Base-by-base conservation (phyloP, 139 green algal genomes). In the Coelastrella sp. region DNA sequence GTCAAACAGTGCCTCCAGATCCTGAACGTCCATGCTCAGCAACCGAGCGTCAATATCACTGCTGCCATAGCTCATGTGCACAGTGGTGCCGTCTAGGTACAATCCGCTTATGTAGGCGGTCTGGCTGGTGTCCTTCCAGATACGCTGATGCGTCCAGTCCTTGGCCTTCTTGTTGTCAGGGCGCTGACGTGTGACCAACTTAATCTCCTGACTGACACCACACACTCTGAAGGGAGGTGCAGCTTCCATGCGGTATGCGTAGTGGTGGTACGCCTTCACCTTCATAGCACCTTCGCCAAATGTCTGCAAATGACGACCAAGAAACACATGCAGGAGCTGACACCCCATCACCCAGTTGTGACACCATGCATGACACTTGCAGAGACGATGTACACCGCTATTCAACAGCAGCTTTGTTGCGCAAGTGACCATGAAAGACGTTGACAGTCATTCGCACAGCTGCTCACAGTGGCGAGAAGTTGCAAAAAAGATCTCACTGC, bases 61-160 rank as follows among this genome's bases (percentile, higher is more conserved):
- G 27, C 48, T 75, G 53, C 82, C 82, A 34, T 87, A 87, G 32
- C 53, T 77, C 38, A 87, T 72, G 9, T 74, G 77, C 59, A 84
- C 37, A 4, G 37, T 84, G 23, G 23, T 62, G 72, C 13, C 34
- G 25, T 34, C 37, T 45, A 23, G 45, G 40, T 59, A 75, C 8
- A 87, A 37, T 6, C 82, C 82, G n/a, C n/a, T 67, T 27, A 82
- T 69, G 40, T 83, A 87, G 23, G 82, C 82, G 1, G 82, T 87
- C 40, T 87, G 82, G 37, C 69, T 83, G 17, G 82, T 87, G 82
- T 87, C 82, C 41, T 87, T 87, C 82, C 82, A 87, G 59, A 87
- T 87, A 3, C 82, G 69, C 40, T 87, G 82, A 57, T 87, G 82
- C 4, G 82, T 87, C 82, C 82, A 87, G 40, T 60, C 71, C 9